Base-by-base conservation (phyloP, 805 yeast genomes). In the Yamadazyma olivae region DNA sequence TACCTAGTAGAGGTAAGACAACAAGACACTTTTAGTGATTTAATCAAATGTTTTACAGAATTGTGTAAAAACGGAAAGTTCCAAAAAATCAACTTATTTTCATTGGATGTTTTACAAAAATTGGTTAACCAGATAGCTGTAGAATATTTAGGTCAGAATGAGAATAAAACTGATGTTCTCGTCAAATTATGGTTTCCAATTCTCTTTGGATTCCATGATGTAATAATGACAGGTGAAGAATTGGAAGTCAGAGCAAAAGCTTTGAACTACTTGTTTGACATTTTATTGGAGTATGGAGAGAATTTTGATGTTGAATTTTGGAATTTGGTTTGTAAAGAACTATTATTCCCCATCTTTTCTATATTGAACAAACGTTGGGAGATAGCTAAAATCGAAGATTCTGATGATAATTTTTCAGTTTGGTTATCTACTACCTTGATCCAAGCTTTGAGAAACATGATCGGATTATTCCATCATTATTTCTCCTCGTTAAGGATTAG, bases 401-500 rank as follows among this genome's bases (percentile, higher is more conserved):
- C 74, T 35, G 85, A 81, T 48, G 99, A 91, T 57, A 95, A 85
- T 43, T 60, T 88, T 48, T 86, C 96, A 32, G 95, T 95, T 10
- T 93, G 99, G 99, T 66, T 93, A 32, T 88, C 96, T 0, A 90
- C 99, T 0, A 93, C 99, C 1, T 74, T 93, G 59, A 89, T 95
- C 44, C 99, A 93, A 60, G 98, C 98, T 0, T 68, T 95, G 54
- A 79, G 95, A 57, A 86, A 86, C 51, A 76, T 89, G 81, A 81
- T 91, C 49, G 81, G 85, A 1, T 66, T 93, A 38, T 85, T 91
- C 53, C 76, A 89, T 0, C 84, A 81, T 44, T 91, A 85, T 60
- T 93, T 90, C 56, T 85, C 76, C 27, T 74, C 81, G 2, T 74
- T 93, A 52, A 81, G 81, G 48, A 70, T 77, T 27, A 77, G 85